These are phyloP conservation scores for Lentinula sp. DNA, from an alignment of 768 basidiomycete genomes.

Conservation along the genomic window DNA sequence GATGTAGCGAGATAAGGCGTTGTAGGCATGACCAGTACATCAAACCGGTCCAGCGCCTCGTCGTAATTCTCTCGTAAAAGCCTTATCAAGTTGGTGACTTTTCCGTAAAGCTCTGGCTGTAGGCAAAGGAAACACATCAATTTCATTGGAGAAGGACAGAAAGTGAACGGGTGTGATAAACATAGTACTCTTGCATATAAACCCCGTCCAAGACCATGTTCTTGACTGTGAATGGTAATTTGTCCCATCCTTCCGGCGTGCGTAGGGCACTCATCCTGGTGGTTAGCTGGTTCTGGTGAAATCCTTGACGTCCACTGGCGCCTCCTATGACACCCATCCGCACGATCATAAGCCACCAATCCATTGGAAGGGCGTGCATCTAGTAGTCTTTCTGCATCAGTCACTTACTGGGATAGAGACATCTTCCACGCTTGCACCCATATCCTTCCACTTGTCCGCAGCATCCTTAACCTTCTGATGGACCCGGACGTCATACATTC, in stretches of 20 bases:
- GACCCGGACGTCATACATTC: neutral
- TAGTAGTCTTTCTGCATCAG: neutral
- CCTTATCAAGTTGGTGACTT: neutral
- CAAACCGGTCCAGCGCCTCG: neutral
- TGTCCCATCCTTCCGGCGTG: slow-evolving; percentile 3
- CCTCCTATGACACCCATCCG: slow-evolving; percentile 1
- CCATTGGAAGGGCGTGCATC: neutral
- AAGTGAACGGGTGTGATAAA: neutral
- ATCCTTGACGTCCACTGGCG: neutral
- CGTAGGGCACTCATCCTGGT: neutral
- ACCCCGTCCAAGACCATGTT: slow-evolving; percentile 3
- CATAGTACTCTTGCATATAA: slow-evolving; percentile 1
- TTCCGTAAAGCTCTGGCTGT: slow-evolving; percentile 5
- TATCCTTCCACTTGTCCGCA: neutral
- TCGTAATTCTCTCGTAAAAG: neutral
- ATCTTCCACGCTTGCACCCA: slow-evolving; percentile 1
- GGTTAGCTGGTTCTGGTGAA: neutral
- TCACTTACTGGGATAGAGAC: neutral
- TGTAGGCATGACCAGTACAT: slow-evolving; percentile 6
- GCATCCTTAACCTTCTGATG: neutral
- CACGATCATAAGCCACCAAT: neutral
- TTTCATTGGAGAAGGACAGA: neutral
- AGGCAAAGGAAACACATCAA: neutral
- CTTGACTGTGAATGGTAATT: neutral
- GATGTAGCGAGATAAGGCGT: slow-evolving; percentile 3